Percentiles rank a stretch among this genome's conserved stretches.
Conservation (phyloP, 1,284 basidiomycete genomes). For the Rhodotorula sp. region DNA sequence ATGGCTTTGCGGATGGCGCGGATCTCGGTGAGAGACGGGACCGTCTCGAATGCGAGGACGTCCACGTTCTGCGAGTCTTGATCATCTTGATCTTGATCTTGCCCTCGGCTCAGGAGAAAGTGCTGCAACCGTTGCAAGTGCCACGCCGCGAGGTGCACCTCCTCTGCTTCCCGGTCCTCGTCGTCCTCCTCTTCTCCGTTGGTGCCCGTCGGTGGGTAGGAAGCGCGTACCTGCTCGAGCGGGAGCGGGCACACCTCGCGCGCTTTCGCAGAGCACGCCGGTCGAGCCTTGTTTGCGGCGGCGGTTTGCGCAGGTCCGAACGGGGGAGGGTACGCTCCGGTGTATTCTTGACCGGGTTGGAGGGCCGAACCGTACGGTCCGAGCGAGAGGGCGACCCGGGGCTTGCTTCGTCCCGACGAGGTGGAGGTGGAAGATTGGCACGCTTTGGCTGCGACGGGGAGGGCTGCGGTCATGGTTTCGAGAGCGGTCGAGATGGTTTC, state of each 20-base stretch:
- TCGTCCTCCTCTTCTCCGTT: too few relatives aligned
- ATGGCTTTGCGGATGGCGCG: conserved; percentile 32
- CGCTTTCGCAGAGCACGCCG: conserved; percentile 4
- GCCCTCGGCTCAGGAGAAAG: conserved; percentile 1
- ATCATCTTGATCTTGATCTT: too few relatives aligned
- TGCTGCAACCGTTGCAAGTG: conserved; percentile 32
- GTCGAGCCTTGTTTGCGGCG: not conserved
- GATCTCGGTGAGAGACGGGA: conserved; percentile 25
- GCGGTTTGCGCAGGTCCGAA: conserved; percentile 16
- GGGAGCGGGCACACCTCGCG: conserved; percentile 16
- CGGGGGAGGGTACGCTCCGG: conserved; percentile 40
- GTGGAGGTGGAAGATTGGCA: not conserved
- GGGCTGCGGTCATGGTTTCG: conserved; percentile 25
- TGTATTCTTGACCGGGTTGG: conserved; percentile 42
- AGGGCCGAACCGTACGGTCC: conserved; percentile 41
- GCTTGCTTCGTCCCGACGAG: not conserved
- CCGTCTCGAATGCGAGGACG: conserved; percentile 37
- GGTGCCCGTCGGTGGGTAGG: not conserved
- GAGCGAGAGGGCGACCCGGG: conserved; percentile 33
- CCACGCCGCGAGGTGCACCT: conserved; percentile 33
- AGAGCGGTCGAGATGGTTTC: conserved; percentile 3
- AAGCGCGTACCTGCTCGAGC: conserved; percentile 2
- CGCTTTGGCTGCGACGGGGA: conserved; percentile 15
- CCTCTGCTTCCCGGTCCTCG: conserved; percentile 7
- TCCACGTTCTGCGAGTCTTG: not conserved